Evolutionary conservation across 1,284 basidiomycete genomes (phyloP).

Genomic region (Hymenochaete sp.): DNA sequence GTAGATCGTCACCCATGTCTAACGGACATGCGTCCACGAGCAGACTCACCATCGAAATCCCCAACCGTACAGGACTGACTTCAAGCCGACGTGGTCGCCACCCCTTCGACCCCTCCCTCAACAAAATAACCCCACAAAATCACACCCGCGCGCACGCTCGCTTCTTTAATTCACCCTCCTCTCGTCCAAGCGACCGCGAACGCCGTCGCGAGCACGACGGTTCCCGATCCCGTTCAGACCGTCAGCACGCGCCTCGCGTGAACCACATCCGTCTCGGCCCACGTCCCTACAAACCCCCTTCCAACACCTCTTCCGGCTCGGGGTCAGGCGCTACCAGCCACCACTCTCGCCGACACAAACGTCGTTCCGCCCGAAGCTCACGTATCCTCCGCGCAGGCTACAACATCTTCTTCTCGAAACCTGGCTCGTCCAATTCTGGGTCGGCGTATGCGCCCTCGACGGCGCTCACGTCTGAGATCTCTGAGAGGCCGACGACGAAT

Average conservation of each 20-base stretch:
- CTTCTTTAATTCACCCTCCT: too few relatives aligned
- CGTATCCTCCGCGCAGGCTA: slow-evolving; percentile 14
- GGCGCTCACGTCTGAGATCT: slow-evolving; percentile 14
- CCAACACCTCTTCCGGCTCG: background rate
- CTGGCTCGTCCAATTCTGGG: slow-evolving; percentile 15
- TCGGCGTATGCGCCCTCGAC: slow-evolving; percentile 15
- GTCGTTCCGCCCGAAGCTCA: slow-evolving; percentile 13
- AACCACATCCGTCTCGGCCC: too few relatives aligned
- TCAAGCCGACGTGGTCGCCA: too few relatives aligned
- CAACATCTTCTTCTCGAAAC: slow-evolving; percentile 14
- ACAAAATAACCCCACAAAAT: too few relatives aligned
- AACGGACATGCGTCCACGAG: background rate
- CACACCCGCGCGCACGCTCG: too few relatives aligned
- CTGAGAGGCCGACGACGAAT: slow-evolving; percentile 13
- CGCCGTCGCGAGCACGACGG: background rate
- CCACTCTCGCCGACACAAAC: background rate
- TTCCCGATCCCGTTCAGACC: background rate
- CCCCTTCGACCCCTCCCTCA: too few relatives aligned
- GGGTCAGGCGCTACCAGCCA: background rate
- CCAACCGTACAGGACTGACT: background rate
- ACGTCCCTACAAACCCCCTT: too few relatives aligned
- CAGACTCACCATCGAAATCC: background rate
- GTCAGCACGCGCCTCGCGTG: too few relatives aligned
- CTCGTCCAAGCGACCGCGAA: too few relatives aligned
- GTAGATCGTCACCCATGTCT: background rate